Percentiles rank a stretch among this genome's conserved stretches.
These are phyloP conservation scores for Phialocephala sp. DNA, from an alignment of 2,329 filamentous ascomycete species.

Conservation along the genomic window DNA sequence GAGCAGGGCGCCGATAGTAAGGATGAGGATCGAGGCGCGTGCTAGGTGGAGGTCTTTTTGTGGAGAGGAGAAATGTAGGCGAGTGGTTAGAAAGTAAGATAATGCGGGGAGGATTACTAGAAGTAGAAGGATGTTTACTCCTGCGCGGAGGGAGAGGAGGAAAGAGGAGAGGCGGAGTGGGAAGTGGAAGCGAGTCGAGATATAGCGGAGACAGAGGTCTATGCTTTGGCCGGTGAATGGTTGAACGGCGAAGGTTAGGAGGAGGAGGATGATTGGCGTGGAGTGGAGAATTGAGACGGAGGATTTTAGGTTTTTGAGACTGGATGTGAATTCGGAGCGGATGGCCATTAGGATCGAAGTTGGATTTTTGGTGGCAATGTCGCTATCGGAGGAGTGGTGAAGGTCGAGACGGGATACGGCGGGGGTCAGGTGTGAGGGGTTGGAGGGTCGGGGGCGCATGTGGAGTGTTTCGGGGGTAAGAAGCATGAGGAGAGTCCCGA, in stretches of 20 bases:
- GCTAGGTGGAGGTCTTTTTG: constrained; percentile 39
- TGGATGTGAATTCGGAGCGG: constrained; percentile 24
- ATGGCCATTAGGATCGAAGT: constrained; percentile 15
- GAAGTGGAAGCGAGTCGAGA: constrained; percentile 39
- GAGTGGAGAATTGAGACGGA: constrained; percentile 37
- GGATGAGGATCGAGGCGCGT: constrained; percentile 30
- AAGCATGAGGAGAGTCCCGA: constrained; percentile 33
- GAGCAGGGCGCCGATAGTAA: constrained; percentile 30
- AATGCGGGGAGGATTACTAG: constrained; percentile 34
- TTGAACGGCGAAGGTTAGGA: constrained; percentile 37
- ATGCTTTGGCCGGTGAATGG: constrained; percentile 33
- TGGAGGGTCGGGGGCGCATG: constrained; percentile 20
- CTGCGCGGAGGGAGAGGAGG: constrained; percentile 38
- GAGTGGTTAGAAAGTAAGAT: constrained; percentile 32
- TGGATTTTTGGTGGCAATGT: neutral
- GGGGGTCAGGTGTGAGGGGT: constrained; percentile 20
- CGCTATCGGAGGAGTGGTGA: neutral
- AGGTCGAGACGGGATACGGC: constrained; percentile 10
- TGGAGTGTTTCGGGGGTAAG: constrained; percentile 44
- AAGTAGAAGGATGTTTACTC: constrained; percentile 37
- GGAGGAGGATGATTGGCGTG: constrained; percentile 39
- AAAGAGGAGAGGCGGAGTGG: constrained; percentile 33
- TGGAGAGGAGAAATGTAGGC: constrained; percentile 26
- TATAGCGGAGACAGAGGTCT: constrained; percentile 37
- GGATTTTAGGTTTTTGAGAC: constrained; percentile 27